Evolutionary conservation across 225 moss, liverwort and hornwort species (phyloP).

Genomic region (Sphagnum contortum): DNA sequence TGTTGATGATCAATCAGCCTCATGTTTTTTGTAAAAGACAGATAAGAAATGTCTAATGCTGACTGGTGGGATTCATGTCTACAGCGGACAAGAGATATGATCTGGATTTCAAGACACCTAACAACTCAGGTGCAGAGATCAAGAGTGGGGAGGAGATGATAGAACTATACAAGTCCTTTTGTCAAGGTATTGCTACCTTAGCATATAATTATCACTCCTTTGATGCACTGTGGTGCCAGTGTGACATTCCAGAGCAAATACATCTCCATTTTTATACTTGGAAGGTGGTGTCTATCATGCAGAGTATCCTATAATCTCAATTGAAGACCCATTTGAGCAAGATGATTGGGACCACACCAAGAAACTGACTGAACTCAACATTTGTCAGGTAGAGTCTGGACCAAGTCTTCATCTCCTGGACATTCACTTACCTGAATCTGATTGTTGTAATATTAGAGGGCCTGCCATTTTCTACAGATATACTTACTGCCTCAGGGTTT

Average conservation of each 20-base stretch:
- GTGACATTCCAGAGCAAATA: not conserved
- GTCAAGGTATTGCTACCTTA: slow-evolving; percentile 41
- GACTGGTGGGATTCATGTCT: not conserved
- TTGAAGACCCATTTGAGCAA: slow-evolving; percentile 96
- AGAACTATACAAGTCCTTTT: slow-evolving; percentile 65
- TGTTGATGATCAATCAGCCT: too few relatives aligned
- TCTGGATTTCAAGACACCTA: slow-evolving; percentile 76
- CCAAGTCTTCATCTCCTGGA: too few relatives aligned
- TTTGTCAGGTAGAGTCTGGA: slow-evolving; percentile 59
- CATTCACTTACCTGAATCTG: too few relatives aligned
- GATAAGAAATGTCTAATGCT: not conserved
- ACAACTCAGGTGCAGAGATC: slow-evolving; percentile 57
- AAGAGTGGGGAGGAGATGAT: slow-evolving; percentile 88
- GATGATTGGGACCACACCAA: slow-evolving; percentile 96
- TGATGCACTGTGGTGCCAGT: not conserved
- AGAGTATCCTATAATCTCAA: slow-evolving; percentile 87
- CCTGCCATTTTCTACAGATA: too few relatives aligned
- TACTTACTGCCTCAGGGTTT: too few relatives aligned
- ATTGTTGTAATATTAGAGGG: too few relatives aligned
- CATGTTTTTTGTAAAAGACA: too few relatives aligned
- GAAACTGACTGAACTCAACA: slow-evolving; percentile 60
- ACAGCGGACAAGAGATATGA: slow-evolving; percentile 83
- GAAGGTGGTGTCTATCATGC: slow-evolving; percentile 2
- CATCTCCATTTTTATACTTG: too few relatives aligned
- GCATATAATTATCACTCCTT: not conserved